Evolutionary conservation across 2,329 filamentous ascomycete genomes (phyloP).

Genomic region (Dendrostoma leiphaemia): DNA sequence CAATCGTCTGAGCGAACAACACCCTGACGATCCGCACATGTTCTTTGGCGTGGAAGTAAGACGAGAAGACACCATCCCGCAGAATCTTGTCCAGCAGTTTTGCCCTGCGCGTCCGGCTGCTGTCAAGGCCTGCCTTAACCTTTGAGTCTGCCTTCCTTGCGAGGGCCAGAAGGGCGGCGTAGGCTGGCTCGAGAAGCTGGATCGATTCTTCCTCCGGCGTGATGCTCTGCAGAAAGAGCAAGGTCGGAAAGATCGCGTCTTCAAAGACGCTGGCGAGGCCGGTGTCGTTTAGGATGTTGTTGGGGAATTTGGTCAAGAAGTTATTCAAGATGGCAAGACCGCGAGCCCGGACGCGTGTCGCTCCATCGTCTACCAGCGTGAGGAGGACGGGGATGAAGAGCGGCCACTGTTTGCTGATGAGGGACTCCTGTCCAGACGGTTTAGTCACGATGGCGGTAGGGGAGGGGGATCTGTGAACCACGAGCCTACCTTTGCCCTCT

Average conservation of each 20-base stretch:
- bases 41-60: constrained; percentile 57
- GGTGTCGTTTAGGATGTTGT: constrained; percentile 53
- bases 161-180: constrained; percentile 63
- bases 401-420: constrained; percentile 61
- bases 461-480: too few species aligned
- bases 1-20: constrained; percentile 49
- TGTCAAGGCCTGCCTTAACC: constrained; percentile 7
- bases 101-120: constrained; percentile 24
- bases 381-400: constrained; percentile 69
- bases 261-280: constrained; percentile 68
- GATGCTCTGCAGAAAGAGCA: constrained; percentile 74
- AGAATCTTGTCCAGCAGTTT: constrained; percentile 53
- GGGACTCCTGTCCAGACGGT: constrained; percentile 36
- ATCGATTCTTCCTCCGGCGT: constrained; percentile 73
- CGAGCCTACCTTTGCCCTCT: constrained; percentile 41
- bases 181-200: constrained; percentile 61
- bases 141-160: constrained; percentile 35
- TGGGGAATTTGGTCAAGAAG: constrained; percentile 56
- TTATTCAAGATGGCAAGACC: constrained; percentile 53
- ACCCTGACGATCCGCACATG: constrained; percentile 55
- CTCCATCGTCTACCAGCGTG: constrained; percentile 64
- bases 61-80: constrained; percentile 53
- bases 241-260: constrained; percentile 66
- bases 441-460: too few species aligned
- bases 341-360: constrained; percentile 48